Evolutionary conservation across 805 yeast species (phyloP), one percentile per base, ranked within the genome.

Genomic region (Zygoascus flipseniorum): DNA sequence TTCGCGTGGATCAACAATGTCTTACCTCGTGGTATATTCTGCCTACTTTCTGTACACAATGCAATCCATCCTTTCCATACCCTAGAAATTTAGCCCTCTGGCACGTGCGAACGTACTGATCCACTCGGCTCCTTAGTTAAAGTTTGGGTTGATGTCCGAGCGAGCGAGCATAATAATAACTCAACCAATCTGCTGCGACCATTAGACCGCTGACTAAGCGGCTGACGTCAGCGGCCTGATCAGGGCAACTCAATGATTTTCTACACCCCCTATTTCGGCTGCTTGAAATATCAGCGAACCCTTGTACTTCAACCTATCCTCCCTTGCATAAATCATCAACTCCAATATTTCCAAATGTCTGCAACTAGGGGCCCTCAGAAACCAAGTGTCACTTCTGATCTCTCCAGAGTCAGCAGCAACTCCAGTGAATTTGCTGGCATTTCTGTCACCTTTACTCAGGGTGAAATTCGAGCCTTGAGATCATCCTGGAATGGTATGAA

Each of bases 401-500:
- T 35, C 9, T 35, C 39, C 16, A 35, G 39, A 35, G 39, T 35
- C 23, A 19, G 23, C 43, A 37, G 48, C 31, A 45, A 32, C 6
- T 13, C 56, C 41, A 13, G 37, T 35, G 18, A 55, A 54, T 11
- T 57, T 50, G 47, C 59, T 5, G 62, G 57, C 48, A 49, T 59
- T 31, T 39, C 54, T 26, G 56, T 57, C 31, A 49, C 49, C 39
- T 57, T 59, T 46, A 48, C 60, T 20, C 52, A 47, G 28, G 32
- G 48, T 14, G 62, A 59, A 44, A 56, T 59, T 42, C 37, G 49
- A 20, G 56, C 48, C 14, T 35, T 59, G 20, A 51, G 58, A 31
- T 42, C 31, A 31, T 31, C 51, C 9, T 59, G 62, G 62, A 47
- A 54, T 43, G 46, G 56, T n/a, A 57, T 59, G 60, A 59, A 57